Percentiles rank a stretch among this genome's conserved stretches.
Evolutionary conservation across 768 basidiomycete genomes (phyloP).

Genomic region (Boletus vinaceobasis): DNA sequence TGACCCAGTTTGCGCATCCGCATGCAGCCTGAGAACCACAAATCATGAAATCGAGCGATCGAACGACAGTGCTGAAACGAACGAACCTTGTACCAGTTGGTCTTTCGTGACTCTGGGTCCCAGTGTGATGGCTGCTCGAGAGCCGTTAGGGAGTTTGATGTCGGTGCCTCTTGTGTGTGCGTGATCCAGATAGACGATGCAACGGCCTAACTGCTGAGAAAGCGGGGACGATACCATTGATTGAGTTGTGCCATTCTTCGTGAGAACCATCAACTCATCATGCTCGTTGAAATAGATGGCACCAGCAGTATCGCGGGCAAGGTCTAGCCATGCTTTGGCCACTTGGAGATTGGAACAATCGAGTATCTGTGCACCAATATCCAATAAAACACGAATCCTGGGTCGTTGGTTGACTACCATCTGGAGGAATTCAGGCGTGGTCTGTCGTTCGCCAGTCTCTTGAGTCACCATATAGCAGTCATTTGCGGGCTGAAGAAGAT

Average conservation of each 20-base stretch:
- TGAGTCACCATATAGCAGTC: too few relatives aligned
- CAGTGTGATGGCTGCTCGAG: conserved; percentile 22
- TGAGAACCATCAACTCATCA: conserved; percentile 2
- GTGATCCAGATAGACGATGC: conserved; percentile 51
- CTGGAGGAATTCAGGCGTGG: too few relatives aligned
- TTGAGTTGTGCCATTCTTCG: background rate
- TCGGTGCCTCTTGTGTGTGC: conserved; percentile 50
- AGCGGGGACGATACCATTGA: background rate
- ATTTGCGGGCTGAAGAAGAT: too few relatives aligned
- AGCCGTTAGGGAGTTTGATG: conserved; percentile 42
- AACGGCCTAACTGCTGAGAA: conserved; percentile 36
- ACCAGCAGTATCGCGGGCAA: conserved; percentile 26
- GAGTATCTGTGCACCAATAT: too few relatives aligned
- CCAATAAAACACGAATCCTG: too few relatives aligned
- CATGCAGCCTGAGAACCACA: conserved; percentile 39
- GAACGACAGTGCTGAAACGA: conserved; percentile 15
- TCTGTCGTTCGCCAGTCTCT: too few relatives aligned
- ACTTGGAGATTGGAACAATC: too few relatives aligned
- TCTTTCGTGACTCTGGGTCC: conserved; percentile 53
- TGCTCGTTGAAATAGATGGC: conserved; percentile 39
- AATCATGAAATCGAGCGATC: conserved; percentile 29
- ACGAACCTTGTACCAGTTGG: conserved; percentile 13
- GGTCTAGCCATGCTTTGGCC: too few relatives aligned
- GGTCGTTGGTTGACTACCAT: too few relatives aligned
- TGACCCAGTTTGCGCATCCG: conserved; percentile 46